A percentile compares a stretch with the other conserved stretches of the same genome.
phyloP scores from a whole-genome alignment of 192 early-diverging fungal species.

The Helicostylum pulchrum region DNA sequence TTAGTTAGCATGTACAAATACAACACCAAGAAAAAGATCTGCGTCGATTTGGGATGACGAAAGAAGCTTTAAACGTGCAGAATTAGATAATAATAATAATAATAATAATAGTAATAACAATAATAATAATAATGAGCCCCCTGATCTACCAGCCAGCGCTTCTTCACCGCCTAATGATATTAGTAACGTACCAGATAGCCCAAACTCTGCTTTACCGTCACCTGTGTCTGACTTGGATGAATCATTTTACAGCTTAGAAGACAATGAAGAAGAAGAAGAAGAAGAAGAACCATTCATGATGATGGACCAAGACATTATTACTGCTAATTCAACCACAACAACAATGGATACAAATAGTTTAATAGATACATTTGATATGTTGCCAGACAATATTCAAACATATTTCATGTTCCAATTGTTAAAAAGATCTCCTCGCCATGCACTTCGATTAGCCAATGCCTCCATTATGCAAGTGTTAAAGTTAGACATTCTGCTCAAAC shows the following conservation, averaged over 20 bases:
- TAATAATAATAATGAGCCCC: background rate
- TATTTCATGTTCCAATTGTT: constrained; percentile 90
- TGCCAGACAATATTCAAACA: constrained; percentile 77
- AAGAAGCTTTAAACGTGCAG: constrained; percentile 7
- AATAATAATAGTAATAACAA: constrained; percentile 42
- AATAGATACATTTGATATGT: constrained; percentile 69
- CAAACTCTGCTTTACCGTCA: constrained; percentile 46
- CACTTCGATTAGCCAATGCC: constrained; percentile 83
- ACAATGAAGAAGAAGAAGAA: constrained; percentile 3
- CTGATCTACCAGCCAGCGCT: too few relatives aligned
- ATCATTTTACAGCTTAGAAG: background rate
- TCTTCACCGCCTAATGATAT: too few relatives aligned
- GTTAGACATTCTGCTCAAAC: constrained; percentile 77
- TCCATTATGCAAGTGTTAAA: constrained; percentile 83
- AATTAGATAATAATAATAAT: constrained; percentile 69
- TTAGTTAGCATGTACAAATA: background rate
- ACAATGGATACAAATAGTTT: constrained; percentile 12
- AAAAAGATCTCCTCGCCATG: constrained; percentile 61
- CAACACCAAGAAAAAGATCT: constrained; percentile 13
- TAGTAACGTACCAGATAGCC: constrained; percentile 14
- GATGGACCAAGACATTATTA: background rate
- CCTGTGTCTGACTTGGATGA: constrained; percentile 45
- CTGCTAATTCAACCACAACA: background rate
- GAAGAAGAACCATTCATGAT: background rate
- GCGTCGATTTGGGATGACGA: constrained; percentile 12